Base-by-base conservation (phyloP, 805 yeast species). In the Candida patagonica region DNA sequence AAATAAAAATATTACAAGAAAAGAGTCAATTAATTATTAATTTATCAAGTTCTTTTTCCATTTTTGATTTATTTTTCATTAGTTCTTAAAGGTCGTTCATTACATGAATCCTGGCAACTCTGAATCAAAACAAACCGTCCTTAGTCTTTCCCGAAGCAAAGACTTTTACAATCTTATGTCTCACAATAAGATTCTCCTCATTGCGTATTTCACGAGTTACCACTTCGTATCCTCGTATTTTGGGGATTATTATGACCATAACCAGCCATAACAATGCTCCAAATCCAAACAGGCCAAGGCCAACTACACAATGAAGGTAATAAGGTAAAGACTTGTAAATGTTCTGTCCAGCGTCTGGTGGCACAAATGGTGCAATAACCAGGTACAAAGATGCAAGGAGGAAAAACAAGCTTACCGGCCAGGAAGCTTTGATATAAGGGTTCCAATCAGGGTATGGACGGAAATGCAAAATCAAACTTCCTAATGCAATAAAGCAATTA, bases 281-380 rank as follows among this genome's bases (percentile, higher is more conserved):
- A 46, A 85, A 89, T 36, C 76, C 56, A 10, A 68, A 80, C 34
- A 83, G 67, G 48, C 80, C 87, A 77, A 86, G 73, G 9, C 87
- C 78, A n/a, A 80, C 84, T 37, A 82, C 92, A 55, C 86, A 78
- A 57, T 81, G 88, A 42, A 78, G 68, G 69, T 76, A 83, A 63
- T 83, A 83, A 22, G 94, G 94, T 52, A 83, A 63, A 37, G 57
- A 48, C n/a, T 73, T 59, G 66, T 83, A 83, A 40, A 83, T 87
- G 26, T 70, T 66, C 61, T 80, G 79, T 26, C 79, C 82, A 3
- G 50, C 44, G 15, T 53, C 66, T 35, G 94, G 94, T 33, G 92
- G 86, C 45, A 83, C 69, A 55, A 80, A 83, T 37, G 94, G 94
- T 24, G 89, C 88, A 42, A 74, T 72, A 40, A 81, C 69, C 52